Percentiles rank a stretch among this genome's conserved stretches.
Conservation (phyloP, 495 filamentous ascomycete genomes). For the Tuber brumale region DNA sequence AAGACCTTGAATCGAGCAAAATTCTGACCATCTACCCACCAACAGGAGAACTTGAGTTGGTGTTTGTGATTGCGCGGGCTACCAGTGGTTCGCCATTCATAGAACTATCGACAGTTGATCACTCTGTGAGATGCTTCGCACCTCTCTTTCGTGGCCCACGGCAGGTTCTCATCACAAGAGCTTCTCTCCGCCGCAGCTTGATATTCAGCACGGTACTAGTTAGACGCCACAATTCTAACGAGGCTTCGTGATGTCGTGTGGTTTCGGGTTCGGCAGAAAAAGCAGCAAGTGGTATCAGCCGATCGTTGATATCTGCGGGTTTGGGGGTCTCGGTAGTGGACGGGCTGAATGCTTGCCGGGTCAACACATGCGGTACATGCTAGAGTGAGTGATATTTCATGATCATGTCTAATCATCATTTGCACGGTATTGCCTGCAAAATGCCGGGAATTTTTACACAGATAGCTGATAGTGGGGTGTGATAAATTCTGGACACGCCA, state of each 20-base stretch:
- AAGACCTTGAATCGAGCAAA: too few species aligned
- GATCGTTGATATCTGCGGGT: background rate
- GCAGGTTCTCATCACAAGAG: background rate
- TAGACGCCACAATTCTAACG: background rate
- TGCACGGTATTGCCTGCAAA: background rate
- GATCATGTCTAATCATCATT: background rate
- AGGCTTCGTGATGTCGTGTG: background rate
- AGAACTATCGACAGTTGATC: background rate
- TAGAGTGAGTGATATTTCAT: background rate
- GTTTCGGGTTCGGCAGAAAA: background rate
- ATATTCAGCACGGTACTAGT: background rate
- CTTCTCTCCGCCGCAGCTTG: too few species aligned
- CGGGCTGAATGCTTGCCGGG: background rate
- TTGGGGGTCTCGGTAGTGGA: background rate
- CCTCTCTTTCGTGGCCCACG: too few species aligned
- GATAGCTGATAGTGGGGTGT: background rate
- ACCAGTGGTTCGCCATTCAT: too few species aligned
- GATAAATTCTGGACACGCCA: background rate
- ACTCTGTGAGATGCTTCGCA: background rate
- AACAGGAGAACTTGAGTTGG: too few species aligned
- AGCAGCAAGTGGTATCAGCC: background rate
- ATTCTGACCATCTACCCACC: too few species aligned
- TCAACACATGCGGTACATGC: background rate
- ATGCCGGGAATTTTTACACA: background rate
- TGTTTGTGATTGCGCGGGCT: background rate